Base-by-base conservation (phyloP, 805 yeast genomes). In the Metschnikowia kunwiensis region DNA sequence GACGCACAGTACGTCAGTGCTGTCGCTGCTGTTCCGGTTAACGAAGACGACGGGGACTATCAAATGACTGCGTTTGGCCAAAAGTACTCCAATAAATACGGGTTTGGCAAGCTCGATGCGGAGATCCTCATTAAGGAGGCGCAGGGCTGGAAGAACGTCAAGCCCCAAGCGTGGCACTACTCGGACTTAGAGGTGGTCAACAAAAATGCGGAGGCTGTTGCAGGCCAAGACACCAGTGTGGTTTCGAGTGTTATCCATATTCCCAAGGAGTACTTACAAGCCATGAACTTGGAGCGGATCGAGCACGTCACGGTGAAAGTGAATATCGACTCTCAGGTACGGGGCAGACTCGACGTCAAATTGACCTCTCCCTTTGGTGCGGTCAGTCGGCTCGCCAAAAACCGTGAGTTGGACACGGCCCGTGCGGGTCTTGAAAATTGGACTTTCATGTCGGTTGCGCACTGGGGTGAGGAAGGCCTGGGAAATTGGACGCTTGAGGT, bases 381-480 rank as follows among this genome's bases (percentile, higher is more conserved):
- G 20, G 65, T 65, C 7, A 86, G 96, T 13, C 75, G 78, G 29
- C 69, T 93, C 42, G 96, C 93, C 0, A 74, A 79, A 16, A 69
- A 70, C 13, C 74, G 98, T 49, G 62, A 61, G 5, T 47, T 61
- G 13, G 98, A 93, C 58, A 46, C 39, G 7, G 68, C 78, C 5
- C 44, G 49, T 2, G 65, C 56, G 1, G 95, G 96, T 0, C 83
- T 86, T 46, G 50, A 56, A 5, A 70, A 83, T 48, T 93, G 98
- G 98, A 84, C 86, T 1, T 93, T 93, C 55, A 86, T 89, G 86
- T 76, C 91, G 8, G 97, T 93, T n/a, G 97, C 95, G 1, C 97
- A 93, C 58, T 93, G 97, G 97, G 96, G 96, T 25, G 89, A 82
- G 49, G 32, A 55, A 2, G 91, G 89, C 2, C 60, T 61, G 17